Percentiles rank a stretch among this genome's conserved stretches.
phyloP scores from a whole-genome alignment of 306 rosid genomes.

The Quercus wislizeni region DNA sequence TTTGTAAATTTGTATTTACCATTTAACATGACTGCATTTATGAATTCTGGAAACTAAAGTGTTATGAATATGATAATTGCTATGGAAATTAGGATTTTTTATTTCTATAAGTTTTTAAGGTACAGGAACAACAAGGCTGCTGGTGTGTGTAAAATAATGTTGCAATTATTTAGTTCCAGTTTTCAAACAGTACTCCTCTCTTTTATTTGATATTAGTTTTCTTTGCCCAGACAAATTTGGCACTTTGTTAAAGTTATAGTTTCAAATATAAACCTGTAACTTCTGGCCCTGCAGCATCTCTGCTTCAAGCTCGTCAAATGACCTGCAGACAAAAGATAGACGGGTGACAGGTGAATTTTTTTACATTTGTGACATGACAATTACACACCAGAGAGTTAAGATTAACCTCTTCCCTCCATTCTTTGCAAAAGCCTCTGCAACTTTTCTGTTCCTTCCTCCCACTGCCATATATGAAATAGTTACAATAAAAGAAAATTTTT shows the following conservation, averaged over 20 bases:
- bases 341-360: neutral
- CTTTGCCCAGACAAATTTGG: neutral
- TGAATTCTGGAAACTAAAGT: neutral
- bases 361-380: neutral
- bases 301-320: constrained; percentile 88
- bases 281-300: constrained; percentile 87
- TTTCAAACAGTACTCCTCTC: neutral
- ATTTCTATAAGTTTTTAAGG: neutral
- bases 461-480: constrained; percentile 48
- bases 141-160: neutral
- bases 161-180: neutral
- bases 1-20: neutral
- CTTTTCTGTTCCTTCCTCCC: constrained; percentile 97
- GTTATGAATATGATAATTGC: neutral
- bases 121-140: neutral
- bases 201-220: neutral
- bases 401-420: constrained; percentile 69
- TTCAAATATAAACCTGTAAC: constrained; percentile 62
- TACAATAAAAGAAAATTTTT: constrained; percentile 3
- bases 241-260: neutral
- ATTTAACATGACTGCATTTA: neutral
- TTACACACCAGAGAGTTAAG: constrained; percentile 9
- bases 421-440: constrained; percentile 84
- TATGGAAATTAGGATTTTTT: neutral
- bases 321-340: constrained; percentile 39